Percentiles rank a stretch among this genome's conserved stretches.
These are phyloP conservation scores for Fusarium cicatricum DNA, from an alignment of 2,329 filamentous ascomycete species.

Conservation along the genomic window DNA sequence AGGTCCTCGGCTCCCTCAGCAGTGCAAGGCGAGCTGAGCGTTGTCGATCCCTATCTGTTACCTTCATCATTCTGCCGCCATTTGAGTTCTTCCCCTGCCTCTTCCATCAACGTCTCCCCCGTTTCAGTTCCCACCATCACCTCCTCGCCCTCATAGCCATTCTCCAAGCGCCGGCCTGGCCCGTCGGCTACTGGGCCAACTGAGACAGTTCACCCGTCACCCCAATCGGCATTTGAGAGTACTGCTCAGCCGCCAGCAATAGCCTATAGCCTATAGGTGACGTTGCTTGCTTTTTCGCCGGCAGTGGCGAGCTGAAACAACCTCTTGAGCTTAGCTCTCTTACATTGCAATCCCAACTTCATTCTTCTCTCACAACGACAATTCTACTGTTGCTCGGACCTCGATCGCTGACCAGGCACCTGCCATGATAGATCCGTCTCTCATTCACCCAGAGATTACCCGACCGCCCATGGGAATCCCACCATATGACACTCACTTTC, in stretches of 20 bases:
- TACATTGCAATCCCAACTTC: constrained; percentile 14
- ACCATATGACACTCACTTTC: constrained; percentile 58
- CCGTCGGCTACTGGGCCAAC: constrained; percentile 31
- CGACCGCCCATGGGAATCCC: constrained; percentile 56
- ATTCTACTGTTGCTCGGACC: constrained; percentile 22
- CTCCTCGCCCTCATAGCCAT: constrained; percentile 2
- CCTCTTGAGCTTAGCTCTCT: constrained; percentile 29
- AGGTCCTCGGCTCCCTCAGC: constrained; percentile 25
- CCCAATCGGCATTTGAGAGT: constrained; percentile 28
- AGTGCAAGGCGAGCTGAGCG: constrained; percentile 19
- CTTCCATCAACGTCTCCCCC: constrained; percentile 39
- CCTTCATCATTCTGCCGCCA: constrained; percentile 8
- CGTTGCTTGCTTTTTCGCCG: constrained; percentile 29
- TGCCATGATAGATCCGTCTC: constrained; percentile 58
- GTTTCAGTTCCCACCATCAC: constrained; percentile 56
- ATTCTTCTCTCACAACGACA: constrained; percentile 13
- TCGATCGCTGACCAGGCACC: constrained; percentile 49
- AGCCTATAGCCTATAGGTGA: too few relatives aligned
- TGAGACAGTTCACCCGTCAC: constrained; percentile 38
- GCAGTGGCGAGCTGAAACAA: constrained; percentile 38
- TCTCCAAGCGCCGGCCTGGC: constrained; percentile 29
- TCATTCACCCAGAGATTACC: constrained; percentile 64
- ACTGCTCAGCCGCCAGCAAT: constrained; percentile 29
- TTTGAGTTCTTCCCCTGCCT: constrained; percentile 46
- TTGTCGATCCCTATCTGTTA: constrained; percentile 28